A percentile compares a stretch with the other conserved stretches of the same genome.
Conservation (phyloP, 345 rosid species). For the Rhizophora apiculata region DNA sequence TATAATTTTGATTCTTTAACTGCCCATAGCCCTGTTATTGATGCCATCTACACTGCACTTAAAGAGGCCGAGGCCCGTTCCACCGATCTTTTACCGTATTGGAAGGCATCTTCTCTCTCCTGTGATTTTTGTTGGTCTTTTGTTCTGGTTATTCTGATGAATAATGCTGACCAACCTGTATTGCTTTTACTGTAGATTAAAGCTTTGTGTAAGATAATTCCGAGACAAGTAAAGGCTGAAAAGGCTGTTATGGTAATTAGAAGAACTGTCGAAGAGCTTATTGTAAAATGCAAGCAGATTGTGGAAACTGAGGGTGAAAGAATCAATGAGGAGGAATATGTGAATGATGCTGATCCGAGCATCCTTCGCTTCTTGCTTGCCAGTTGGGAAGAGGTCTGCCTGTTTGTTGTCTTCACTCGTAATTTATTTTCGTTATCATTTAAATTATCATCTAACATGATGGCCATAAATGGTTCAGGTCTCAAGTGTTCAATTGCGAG, state of each 20-base stretch:
- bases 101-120: constrained; percentile 62
- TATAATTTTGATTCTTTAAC: constrained; percentile 78
- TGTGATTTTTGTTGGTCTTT: constrained; percentile 5
- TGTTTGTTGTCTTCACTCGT: not conserved
- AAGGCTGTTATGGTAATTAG: constrained; percentile 70
- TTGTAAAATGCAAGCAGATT: constrained; percentile 75
- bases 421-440: not conserved
- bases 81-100: constrained; percentile 85
- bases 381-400: constrained; percentile 83
- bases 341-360: constrained; percentile 88
- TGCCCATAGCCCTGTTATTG: constrained; percentile 83
- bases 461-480: constrained; percentile 42
- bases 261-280: constrained; percentile 78
- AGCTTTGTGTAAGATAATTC: constrained; percentile 74
- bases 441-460: constrained; percentile 5
- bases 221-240: constrained; percentile 93
- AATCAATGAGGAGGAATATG: constrained; percentile 80
- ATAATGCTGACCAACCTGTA: not conserved
- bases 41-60: constrained; percentile 83
- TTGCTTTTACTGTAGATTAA: constrained; percentile 38
- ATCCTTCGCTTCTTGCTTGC: constrained; percentile 92
- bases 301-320: constrained; percentile 92
- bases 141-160: constrained; percentile 3
- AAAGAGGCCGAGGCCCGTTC: constrained; percentile 96
- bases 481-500: constrained; percentile 76